Base-by-base conservation (phyloP, 371 early-diverging fungal species). In the Mortierella sp. region DNA sequence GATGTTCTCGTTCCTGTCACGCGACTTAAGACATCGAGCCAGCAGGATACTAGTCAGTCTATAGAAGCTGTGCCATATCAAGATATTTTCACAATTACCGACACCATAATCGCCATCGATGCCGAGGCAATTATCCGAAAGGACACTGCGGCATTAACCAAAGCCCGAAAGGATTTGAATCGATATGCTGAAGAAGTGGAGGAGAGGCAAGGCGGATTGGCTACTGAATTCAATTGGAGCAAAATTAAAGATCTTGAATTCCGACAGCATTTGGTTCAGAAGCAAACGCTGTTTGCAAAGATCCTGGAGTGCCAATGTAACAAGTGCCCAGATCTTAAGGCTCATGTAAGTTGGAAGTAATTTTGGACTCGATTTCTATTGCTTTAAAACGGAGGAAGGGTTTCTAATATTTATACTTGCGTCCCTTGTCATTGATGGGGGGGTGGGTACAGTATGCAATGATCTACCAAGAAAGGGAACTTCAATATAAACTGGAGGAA, bases 231-330 rank as follows among this genome's bases (percentile, higher is more conserved):
- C 60, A 91, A 92, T 28, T 94, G 92, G 92, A 82, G 77, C 41
- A 96, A 94, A 84, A 89, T 97, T 67, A 91, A 93, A 53, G 93
- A 94, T 40, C 84, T 96, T 24, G 97, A 97, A 33, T 96, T 97
- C 84, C 94, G 95, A 73, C 91, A 94, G 70, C 86, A 87, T 77
- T 69, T 88, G 43, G 80, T 88, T 52, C 88, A 89, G 63, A 91
- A 88, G 45, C 62, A 83, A 11, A 57, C 58, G 0, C 78, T 92
- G 28, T 72, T 92, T 61, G 71, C 81, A 19, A 77, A 69, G 63
- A 84, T 87, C 63, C 87, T 67, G 48, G 70, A 45, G 16, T 95
- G 91, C 81, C 93, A 94, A 71, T 97, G 97, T 77, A 87, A 86
- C 11, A 87, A 90, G 63, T 97, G 97, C 72, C 96, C 97, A 11